A percentile compares a stretch with the other conserved stretches of the same genome.
These are phyloP conservation scores for Beauveria sp. DNA, from an alignment of 2,329 filamentous ascomycete species.

Conservation along the genomic window DNA sequence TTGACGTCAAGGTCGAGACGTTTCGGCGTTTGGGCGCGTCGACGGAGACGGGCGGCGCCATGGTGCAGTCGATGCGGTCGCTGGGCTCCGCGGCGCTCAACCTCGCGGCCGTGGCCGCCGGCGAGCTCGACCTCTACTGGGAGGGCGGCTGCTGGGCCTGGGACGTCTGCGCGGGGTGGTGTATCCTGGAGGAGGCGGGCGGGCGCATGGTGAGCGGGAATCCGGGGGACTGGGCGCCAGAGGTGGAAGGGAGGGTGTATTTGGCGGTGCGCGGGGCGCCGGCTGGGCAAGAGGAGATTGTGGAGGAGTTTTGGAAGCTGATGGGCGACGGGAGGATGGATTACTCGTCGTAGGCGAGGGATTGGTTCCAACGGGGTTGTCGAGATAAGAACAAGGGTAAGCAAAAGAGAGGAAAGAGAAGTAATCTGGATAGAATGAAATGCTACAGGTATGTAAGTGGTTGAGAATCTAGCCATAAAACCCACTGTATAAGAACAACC, in stretches of 20 bases:
- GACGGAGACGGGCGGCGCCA: slow-evolving; percentile 57
- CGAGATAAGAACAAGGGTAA: neutral
- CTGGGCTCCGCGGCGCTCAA: slow-evolving; percentile 70
- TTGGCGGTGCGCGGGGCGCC: slow-evolving; percentile 55
- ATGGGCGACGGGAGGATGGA: slow-evolving; percentile 48
- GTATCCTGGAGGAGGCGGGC: slow-evolving; percentile 66
- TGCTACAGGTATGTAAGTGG: neutral
- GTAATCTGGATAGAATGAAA: neutral
- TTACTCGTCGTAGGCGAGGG: slow-evolving; percentile 26
- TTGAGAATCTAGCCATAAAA: neutral
- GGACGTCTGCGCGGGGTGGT: slow-evolving; percentile 80
- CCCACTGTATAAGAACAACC: neutral
- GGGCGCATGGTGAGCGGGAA: slow-evolving; percentile 67
- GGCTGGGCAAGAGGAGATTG: slow-evolving; percentile 51
- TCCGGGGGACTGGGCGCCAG: slow-evolving; percentile 61
- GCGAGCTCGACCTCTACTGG: slow-evolving; percentile 69
- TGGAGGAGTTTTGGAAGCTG: slow-evolving; percentile 57
- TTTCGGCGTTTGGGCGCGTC: slow-evolving; percentile 54
- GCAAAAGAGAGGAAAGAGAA: neutral
- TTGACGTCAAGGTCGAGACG: slow-evolving; percentile 58
- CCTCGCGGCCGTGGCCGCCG: slow-evolving; percentile 63
- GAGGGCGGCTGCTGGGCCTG: slow-evolving; percentile 80
- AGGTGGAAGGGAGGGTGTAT: slow-evolving; percentile 53
- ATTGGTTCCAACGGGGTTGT: neutral
- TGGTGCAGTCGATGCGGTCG: slow-evolving; percentile 68